These are phyloP conservation scores for Scedosporium minutisporum DNA, from an alignment of 2,329 filamentous ascomycete species.

Conservation along the genomic window DNA sequence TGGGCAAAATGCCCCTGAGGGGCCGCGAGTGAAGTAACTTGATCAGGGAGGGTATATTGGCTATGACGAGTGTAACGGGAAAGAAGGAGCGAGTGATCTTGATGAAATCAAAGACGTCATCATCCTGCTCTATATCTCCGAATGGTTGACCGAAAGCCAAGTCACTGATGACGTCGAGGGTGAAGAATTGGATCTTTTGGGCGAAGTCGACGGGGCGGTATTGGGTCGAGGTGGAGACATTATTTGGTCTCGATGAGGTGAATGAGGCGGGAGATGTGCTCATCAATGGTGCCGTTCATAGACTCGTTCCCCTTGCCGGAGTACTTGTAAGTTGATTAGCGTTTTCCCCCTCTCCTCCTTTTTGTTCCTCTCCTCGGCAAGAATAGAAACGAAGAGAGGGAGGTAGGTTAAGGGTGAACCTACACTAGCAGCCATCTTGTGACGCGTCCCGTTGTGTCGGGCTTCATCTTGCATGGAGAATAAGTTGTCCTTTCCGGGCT, in stretches of 20 bases:
- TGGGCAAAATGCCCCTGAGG: conserved; percentile 30
- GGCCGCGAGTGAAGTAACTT: conserved; percentile 30
- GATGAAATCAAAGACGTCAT: conserved; percentile 39
- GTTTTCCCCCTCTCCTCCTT: too few species aligned
- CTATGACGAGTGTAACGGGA: conserved; percentile 32
- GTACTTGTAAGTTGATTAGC: conserved; percentile 20
- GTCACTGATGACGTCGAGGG: conserved; percentile 45
- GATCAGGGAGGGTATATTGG: conserved; percentile 30
- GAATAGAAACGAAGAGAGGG: background rate
- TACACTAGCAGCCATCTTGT: conserved; percentile 43
- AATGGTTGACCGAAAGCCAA: conserved; percentile 42
- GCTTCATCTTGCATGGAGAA: conserved; percentile 41
- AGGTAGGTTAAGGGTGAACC: conserved; percentile 10
- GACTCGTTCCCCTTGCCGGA: conserved; percentile 40
- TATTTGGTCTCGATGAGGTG: conserved; percentile 37
- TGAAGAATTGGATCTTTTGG: conserved; percentile 40
- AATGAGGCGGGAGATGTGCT: conserved; percentile 33
- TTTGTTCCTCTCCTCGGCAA: too few species aligned
- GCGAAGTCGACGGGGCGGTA: conserved; percentile 38
- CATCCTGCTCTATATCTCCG: conserved; percentile 35
- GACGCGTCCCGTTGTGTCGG: conserved; percentile 33
- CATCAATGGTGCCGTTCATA: conserved; percentile 39
- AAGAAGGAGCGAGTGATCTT: conserved; percentile 31
- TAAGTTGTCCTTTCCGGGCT: conserved; percentile 18
- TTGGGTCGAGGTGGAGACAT: conserved; percentile 22